phyloP scores from a whole-genome alignment of 176 grass and related monocot species.

The Aechmea fasciata region DNA sequence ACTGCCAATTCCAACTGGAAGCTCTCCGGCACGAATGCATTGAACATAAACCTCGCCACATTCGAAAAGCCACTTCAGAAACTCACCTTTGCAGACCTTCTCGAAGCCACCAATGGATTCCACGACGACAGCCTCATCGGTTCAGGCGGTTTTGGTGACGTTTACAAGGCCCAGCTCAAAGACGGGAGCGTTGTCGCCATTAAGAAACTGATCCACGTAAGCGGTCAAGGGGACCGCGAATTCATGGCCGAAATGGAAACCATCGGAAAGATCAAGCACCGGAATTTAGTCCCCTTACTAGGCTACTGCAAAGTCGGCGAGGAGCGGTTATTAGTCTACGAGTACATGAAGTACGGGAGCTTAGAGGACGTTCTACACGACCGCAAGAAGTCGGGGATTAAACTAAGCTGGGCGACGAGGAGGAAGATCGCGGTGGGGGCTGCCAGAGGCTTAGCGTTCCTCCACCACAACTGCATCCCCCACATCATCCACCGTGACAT shows the following conservation, averaged over 20 bases:
- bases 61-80: conserved; percentile 78
- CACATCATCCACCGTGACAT: conserved; percentile 96
- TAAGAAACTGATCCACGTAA: conserved; percentile 90
- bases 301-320: conserved; percentile 90
- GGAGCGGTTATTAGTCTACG: conserved; percentile 79
- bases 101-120: conserved; percentile 81
- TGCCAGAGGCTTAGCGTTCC: conserved; percentile 75
- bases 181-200: conserved; percentile 76
- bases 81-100: conserved; percentile 68
- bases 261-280: conserved; percentile 91
- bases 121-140: conserved; percentile 58
- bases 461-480: conserved; percentile 92
- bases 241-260: conserved; percentile 99
- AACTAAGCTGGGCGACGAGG: conserved; percentile 60
- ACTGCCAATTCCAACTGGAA: conserved; percentile 72
- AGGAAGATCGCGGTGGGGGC: conserved; percentile 75
- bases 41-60: conserved; percentile 56
- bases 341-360: conserved; percentile 89
- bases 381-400: conserved; percentile 45
- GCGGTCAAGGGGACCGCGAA: conserved; percentile 89
- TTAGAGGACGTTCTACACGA: conserved; percentile 85
- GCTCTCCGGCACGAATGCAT: conserved; percentile 72
- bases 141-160: conserved; percentile 83
- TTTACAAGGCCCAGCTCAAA: conserved; percentile 85
- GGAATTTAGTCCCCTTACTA: conserved; percentile 79